Conservation (phyloP, 2,329 filamentous ascomycete genomes). For the Stagonosporopsis tanaceti region DNA sequence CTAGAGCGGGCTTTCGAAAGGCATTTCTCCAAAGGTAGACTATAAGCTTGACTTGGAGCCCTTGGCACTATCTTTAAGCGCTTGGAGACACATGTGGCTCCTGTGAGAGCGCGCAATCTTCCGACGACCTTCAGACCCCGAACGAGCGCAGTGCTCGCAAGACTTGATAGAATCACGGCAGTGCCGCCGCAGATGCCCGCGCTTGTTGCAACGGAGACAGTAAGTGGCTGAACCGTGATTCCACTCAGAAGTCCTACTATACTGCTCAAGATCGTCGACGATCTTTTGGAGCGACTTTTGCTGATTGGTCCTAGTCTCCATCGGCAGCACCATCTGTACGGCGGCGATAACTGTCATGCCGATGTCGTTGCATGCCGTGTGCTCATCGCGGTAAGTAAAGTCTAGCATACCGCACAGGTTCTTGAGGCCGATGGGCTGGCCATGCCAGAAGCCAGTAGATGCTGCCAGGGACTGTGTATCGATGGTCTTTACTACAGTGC, state of each 20-base stretch:
- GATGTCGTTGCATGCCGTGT: neutral
- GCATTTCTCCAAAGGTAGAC: neutral
- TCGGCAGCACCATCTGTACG: neutral
- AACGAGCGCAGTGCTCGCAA: neutral
- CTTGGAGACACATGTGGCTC: neutral
- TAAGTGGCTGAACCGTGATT: neutral
- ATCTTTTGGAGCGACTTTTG: neutral
- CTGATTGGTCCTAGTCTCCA: neutral
- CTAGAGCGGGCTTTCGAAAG: no score
- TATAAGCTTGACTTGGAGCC: neutral
- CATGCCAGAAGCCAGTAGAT: no score
- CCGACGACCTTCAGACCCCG: no score
- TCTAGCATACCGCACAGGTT: no score
- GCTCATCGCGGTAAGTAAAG: neutral
- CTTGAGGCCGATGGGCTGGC: no score
- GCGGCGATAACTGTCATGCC: neutral
- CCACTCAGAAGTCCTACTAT: neutral
- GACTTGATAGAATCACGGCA: neutral
- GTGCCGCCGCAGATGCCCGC: neutral
- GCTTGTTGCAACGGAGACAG: neutral
- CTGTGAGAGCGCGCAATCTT: no score
- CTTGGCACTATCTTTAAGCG: neutral
- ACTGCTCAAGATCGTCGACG: neutral
- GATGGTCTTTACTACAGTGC: no score
- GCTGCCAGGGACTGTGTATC: no score